Base-by-base conservation (phyloP, 148 eudicot species). In the Hydrangea macrophylla region DNA sequence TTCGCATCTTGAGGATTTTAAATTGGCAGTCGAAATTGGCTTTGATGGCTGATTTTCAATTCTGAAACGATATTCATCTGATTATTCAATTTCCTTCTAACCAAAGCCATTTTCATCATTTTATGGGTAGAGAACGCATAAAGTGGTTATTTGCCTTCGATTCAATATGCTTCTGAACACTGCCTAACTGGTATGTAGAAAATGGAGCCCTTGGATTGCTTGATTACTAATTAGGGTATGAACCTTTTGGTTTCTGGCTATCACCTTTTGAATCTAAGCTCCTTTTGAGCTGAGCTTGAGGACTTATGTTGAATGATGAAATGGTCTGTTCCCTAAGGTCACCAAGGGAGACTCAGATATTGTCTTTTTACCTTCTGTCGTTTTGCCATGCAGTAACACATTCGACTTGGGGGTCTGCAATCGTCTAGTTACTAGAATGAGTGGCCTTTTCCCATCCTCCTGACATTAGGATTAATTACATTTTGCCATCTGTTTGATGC, bases 21-120 rank as follows among this genome's bases (percentile, higher is more conserved):
- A 12, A 25, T 56, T 53, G 24, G 17, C 37, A 25, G 36, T 27
- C n/a, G 4, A 35, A 17, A 8, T n/a, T n/a, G 33, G 10, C 18
- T 12, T 18, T 37, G 60, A 26, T 40, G 23, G 17, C 28, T 72
- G 61, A 50, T n/a, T 51, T 10, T 45, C 33, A 33, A 36, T 61
- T 17, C 36, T 35, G 20, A 24, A 27, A 63, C 1, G 62, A 55
- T 55, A 55, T 71, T 39, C 54, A 55, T 64, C 44, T 63, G 71
- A 56, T 26, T 56, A 12, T 54, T 15, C 12, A 24, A 20, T 10
- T 53, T 32, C 48, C 15, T 15, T 45, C 6, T 1, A 45, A 6
- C 6, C 22, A 45, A 45, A 17, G n/a, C n/a, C 23, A 18, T 15
- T 3, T 45, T 45, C n/a, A 45, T 18, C 51, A 45, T 45, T 8